Conservation (phyloP, 805 yeast genomes). For the Monosporozyma solicola region DNA sequence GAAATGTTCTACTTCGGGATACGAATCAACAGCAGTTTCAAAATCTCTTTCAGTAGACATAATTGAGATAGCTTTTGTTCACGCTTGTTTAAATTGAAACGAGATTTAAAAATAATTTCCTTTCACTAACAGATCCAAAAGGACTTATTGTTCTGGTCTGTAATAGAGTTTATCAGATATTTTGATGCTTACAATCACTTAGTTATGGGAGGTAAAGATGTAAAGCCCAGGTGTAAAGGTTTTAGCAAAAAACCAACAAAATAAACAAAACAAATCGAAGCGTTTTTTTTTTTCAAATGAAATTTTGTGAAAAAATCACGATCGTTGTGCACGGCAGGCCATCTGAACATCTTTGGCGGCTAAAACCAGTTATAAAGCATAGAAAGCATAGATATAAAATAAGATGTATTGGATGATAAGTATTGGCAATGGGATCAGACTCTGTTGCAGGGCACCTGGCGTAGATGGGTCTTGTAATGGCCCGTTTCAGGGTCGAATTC, state of each 20-base stretch:
- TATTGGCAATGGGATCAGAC: neutral
- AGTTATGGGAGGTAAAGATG: neutral
- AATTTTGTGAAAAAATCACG: neutral
- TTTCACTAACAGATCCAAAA: too few relatives aligned
- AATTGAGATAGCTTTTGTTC: neutral
- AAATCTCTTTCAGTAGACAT: conserved; percentile 19
- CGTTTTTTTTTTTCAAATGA: neutral
- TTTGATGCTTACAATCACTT: neutral
- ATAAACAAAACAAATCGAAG: neutral
- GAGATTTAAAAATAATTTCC: too few relatives aligned
- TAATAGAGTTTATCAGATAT: neutral
- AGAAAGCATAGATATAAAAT: too few relatives aligned
- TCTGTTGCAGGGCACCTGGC: neutral
- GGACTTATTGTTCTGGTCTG: neutral
- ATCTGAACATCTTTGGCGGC: neutral
- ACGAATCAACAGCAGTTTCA: conserved; percentile 18
- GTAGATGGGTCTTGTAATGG: neutral
- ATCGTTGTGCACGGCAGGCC: neutral
- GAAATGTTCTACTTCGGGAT: conserved; percentile 7
- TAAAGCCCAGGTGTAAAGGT: neutral
- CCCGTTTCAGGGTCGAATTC: conserved; percentile 4
- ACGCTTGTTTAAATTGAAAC: neutral
- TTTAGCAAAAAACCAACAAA: neutral
- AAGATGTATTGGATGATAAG: too few relatives aligned
- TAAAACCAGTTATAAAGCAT: neutral